These are phyloP conservation scores for Apiotrichum akiyoshidainum DNA, from an alignment of 1,284 basidiomycete species.

Conservation along the genomic window DNA sequence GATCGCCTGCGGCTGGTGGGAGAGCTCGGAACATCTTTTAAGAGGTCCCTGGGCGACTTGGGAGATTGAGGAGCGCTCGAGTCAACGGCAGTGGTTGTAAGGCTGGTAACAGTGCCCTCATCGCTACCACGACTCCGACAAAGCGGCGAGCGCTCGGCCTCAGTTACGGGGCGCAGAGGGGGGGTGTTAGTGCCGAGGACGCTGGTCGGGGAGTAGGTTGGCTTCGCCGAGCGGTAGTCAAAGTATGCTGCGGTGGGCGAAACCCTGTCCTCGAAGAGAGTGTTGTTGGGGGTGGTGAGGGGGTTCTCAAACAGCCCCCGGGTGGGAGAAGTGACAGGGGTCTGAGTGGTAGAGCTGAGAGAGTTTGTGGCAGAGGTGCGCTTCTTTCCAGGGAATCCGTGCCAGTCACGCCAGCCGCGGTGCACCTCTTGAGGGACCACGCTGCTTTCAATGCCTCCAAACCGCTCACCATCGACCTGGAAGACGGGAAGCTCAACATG, in stretches of 20 bases:
- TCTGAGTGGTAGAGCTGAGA: not conserved
- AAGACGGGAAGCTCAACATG: constrained; percentile 47
- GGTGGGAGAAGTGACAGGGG: constrained; percentile 6
- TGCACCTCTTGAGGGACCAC: not conserved
- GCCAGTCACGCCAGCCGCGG: constrained; percentile 38
- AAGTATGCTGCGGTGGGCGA: constrained; percentile 2
- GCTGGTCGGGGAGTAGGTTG: not conserved
- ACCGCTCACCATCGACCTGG: constrained; percentile 47
- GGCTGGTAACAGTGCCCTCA: not conserved
- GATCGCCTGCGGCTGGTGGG: not conserved
- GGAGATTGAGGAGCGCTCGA: not conserved
- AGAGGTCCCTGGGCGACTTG: not conserved
- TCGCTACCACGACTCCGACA: not conserved
- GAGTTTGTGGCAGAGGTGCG: constrained; percentile 21
- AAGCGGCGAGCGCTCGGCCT: not conserved
- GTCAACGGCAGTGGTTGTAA: constrained; percentile 1
- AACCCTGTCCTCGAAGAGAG: not conserved
- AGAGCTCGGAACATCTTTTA: not conserved
- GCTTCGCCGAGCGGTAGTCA: not conserved
- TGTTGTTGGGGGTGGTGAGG: not conserved
- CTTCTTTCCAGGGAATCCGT: constrained; percentile 31
- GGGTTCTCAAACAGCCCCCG: constrained; percentile 5
- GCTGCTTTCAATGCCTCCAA: constrained; percentile 27
- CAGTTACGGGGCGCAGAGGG: not conserved
- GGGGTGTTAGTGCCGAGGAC: not conserved